These are phyloP conservation scores for Naumovozyma castellii DNA, from an alignment of 805 yeast genomes.

Conservation along the genomic window DNA sequence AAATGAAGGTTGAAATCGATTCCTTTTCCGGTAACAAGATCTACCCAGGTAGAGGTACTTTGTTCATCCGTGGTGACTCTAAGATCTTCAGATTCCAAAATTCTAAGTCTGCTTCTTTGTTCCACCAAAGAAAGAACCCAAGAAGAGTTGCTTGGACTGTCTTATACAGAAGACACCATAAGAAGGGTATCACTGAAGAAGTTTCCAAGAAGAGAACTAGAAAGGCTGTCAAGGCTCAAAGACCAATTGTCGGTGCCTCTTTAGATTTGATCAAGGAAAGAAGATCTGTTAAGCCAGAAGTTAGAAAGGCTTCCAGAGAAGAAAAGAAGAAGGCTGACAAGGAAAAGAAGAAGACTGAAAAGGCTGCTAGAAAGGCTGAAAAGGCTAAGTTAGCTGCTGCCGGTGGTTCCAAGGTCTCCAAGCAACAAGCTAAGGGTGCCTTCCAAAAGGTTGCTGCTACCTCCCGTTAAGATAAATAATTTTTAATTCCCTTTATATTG, in stretches of 20 bases:
- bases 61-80: slow-evolving; percentile 99
- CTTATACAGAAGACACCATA: slow-evolving; percentile 98
- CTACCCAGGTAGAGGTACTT: slow-evolving; percentile 99
- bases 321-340: slow-evolving; percentile 75
- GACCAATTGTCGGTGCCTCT: slow-evolving; percentile 99
- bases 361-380: slow-evolving; percentile 91
- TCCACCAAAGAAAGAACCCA: slow-evolving; percentile 99
- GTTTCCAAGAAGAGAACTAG: slow-evolving; percentile 93
- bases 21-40: slow-evolving; percentile 98
- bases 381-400: slow-evolving; percentile 75
- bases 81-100: slow-evolving; percentile 98
- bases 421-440: slow-evolving; percentile 97
- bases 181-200: slow-evolving; percentile 99
- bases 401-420: slow-evolving; percentile 71
- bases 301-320: slow-evolving; percentile 95
- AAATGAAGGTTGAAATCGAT: slow-evolving; percentile 98
- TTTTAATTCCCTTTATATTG: background rate
- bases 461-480: slow-evolving; percentile 63
- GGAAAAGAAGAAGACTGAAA: slow-evolving; percentile 83
- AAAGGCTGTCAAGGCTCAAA: slow-evolving; percentile 96
- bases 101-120: slow-evolving; percentile 94
- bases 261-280: slow-evolving; percentile 96
- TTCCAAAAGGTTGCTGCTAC: slow-evolving; percentile 94
- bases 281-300: slow-evolving; percentile 92
- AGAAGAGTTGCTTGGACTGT: slow-evolving; percentile 99